These are phyloP conservation scores for Marchantia polymorpha DNA, from an alignment of 225 moss, liverwort and hornwort species.

Conservation along the genomic window DNA sequence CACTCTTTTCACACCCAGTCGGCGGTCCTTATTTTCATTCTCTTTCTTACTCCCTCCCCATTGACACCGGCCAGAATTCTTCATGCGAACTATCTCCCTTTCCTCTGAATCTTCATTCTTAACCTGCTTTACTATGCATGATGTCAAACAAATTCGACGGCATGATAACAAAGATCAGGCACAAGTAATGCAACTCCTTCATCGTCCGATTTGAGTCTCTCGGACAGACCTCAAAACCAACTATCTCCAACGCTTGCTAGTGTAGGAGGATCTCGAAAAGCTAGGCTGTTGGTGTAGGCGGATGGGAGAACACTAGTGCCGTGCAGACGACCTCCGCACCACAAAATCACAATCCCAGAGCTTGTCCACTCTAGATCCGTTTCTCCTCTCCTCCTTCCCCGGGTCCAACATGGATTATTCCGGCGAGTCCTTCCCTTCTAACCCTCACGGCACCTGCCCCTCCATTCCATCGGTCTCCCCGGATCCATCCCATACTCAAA, in stretches of 20 bases:
- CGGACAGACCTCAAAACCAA: neutral
- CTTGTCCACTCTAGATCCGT: neutral
- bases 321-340: neutral
- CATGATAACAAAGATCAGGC: constrained; percentile 1
- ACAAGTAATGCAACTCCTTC: constrained; percentile 10
- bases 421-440: neutral
- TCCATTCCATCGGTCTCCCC: neutral
- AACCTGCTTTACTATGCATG: neutral
- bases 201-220: neutral
- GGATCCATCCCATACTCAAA: neutral
- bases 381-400: neutral
- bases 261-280: constrained; percentile 1
- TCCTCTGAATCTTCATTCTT: neutral
- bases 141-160: neutral
- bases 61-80: neutral
- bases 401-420: neutral
- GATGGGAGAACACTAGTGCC: neutral
- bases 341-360: neutral
- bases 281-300: neutral
- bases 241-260: neutral
- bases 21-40: neutral
- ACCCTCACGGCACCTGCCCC: neutral
- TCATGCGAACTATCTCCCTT: neutral
- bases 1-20: neutral
- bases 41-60: neutral